Conservation (phyloP, 2,329 filamentous ascomycete species). For the Harringtonia lauricola region DNA sequence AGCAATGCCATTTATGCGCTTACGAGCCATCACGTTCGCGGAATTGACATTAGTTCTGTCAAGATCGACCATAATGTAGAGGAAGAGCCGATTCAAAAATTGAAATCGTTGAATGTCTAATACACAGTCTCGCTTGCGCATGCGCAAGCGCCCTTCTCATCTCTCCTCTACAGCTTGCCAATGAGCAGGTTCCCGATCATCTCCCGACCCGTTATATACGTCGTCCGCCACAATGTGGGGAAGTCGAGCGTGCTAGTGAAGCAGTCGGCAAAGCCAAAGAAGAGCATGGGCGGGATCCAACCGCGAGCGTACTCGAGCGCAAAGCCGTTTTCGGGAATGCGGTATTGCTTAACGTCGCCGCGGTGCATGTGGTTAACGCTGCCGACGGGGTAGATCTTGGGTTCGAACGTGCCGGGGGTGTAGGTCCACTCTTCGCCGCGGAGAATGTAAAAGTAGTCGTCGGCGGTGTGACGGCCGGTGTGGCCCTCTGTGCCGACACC, state of each 20-base stretch:
- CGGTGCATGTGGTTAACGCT: constrained; percentile 61
- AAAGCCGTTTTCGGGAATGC: constrained; percentile 66
- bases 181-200: constrained; percentile 63
- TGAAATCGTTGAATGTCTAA: too few relatives aligned
- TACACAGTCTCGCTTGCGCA: too few relatives aligned
- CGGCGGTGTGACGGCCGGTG: constrained; percentile 76
- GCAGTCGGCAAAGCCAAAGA: constrained; percentile 78
- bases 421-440: constrained; percentile 68
- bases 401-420: constrained; percentile 52
- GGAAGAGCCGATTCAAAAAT: too few relatives aligned
- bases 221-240: constrained; percentile 74
- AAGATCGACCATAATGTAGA: too few relatives aligned
- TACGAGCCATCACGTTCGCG: too few relatives aligned
- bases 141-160: too few relatives aligned
- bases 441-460: constrained; percentile 93
- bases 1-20: too few relatives aligned
- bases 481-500: constrained; percentile 80
- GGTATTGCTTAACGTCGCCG: constrained; percentile 71
- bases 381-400: constrained; percentile 60
- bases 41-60: too few relatives aligned
- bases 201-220: constrained; percentile 59
- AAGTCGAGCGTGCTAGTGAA: constrained; percentile 74
- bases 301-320: constrained; percentile 76
- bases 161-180: constrained; percentile 64
- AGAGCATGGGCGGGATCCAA: constrained; percentile 89